Evolutionary conservation across 1,284 basidiomycete species (phyloP).

Genomic region (Coniferiporia weirii): DNA sequence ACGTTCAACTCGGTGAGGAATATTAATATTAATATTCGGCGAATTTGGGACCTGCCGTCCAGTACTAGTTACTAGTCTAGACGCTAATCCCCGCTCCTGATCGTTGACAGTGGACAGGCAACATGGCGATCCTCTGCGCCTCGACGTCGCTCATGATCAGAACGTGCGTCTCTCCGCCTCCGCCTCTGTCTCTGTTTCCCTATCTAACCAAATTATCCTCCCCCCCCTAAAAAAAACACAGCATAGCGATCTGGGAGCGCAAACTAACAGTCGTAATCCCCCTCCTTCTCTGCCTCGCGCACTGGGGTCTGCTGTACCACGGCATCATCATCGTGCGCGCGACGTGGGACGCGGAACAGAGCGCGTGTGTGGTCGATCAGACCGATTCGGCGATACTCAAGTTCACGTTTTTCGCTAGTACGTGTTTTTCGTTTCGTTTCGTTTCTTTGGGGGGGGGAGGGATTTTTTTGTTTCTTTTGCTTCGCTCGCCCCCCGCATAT

Average conservation of each 20-base stretch:
- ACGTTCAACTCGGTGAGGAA: slow-evolving; percentile 58
- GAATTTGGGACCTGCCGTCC: no score
- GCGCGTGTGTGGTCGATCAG: slow-evolving; percentile 44
- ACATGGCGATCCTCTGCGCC: slow-evolving; percentile 57
- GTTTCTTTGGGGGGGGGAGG: no score
- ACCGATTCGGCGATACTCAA: slow-evolving; percentile 54
- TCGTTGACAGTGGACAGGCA: slow-evolving; percentile 44
- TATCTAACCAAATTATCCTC: no score
- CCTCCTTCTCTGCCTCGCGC: slow-evolving; percentile 51
- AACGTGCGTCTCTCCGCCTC: slow-evolving; percentile 39
- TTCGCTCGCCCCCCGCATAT: no score
- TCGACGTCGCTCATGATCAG: slow-evolving; percentile 67
- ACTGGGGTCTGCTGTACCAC: slow-evolving; percentile 62
- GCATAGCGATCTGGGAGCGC: slow-evolving; percentile 67
- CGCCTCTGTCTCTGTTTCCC: no score
- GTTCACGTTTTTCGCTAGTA: slow-evolving; percentile 64
- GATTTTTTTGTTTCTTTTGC: no score
- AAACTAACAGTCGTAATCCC: slow-evolving; percentile 42
- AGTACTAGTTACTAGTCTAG: neutral
- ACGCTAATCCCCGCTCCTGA: neutral
- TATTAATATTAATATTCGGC: neutral
- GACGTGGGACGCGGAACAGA: slow-evolving; percentile 37
- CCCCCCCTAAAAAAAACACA: slow-evolving; percentile 23
- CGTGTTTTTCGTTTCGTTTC: slow-evolving; percentile 23
- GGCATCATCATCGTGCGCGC: slow-evolving; percentile 63